A percentile compares a stretch with the other conserved stretches of the same genome.
These are phyloP conservation scores for Pseudonitzschia pungens DNA, from an alignment of 108 stramenopile species.

Conservation along the genomic window DNA sequence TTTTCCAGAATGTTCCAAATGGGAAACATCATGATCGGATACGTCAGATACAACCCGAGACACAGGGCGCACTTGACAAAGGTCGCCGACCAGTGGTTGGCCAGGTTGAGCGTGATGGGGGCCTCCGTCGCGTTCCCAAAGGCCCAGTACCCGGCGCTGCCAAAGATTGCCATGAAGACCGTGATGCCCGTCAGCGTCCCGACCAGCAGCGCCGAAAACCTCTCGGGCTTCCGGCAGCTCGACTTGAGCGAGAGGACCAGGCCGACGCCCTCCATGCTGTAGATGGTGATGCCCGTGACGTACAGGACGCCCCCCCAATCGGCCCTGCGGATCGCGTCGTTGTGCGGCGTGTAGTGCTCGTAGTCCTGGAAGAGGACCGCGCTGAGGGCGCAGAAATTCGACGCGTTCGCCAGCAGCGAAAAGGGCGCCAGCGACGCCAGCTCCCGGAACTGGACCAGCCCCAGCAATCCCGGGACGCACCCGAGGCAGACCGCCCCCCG, in stretches of 20 bases:
- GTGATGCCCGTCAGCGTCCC: slow-evolving; percentile 52
- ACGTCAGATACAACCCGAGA: slow-evolving; percentile 72
- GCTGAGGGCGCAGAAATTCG: slow-evolving; percentile 58
- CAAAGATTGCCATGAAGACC: slow-evolving; percentile 68
- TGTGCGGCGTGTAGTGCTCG: slow-evolving; percentile 39
- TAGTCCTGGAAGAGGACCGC: slow-evolving; percentile 75
- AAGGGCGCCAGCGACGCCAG: slow-evolving; percentile 67
- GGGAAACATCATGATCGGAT: slow-evolving; percentile 87
- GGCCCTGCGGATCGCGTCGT: slow-evolving; percentile 43
- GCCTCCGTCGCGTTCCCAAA: slow-evolving; percentile 60
- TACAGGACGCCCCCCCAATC: slow-evolving; percentile 56
- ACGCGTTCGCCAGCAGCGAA: slow-evolving; percentile 65
- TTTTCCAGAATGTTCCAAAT: slow-evolving; percentile 54
- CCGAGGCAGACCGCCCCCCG: slow-evolving; percentile 48
- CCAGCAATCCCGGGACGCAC: slow-evolving; percentile 61
- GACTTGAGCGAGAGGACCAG: slow-evolving; percentile 63
- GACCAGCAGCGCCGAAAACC: slow-evolving; percentile 51
- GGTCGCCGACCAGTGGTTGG: slow-evolving; percentile 40
- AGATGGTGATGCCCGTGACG: slow-evolving; percentile 64
- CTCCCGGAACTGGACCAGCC: slow-evolving; percentile 61
- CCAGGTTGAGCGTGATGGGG: slow-evolving; percentile 72
- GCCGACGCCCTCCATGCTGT: slow-evolving; percentile 79
- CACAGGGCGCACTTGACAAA: slow-evolving; percentile 76
- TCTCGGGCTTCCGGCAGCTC: slow-evolving; percentile 39
- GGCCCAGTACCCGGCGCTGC: slow-evolving; percentile 61